A percentile compares a stretch with the other conserved stretches of the same genome.
Evolutionary conservation across 768 basidiomycete genomes (phyloP).

Genomic region (Amanita rubescens): DNA sequence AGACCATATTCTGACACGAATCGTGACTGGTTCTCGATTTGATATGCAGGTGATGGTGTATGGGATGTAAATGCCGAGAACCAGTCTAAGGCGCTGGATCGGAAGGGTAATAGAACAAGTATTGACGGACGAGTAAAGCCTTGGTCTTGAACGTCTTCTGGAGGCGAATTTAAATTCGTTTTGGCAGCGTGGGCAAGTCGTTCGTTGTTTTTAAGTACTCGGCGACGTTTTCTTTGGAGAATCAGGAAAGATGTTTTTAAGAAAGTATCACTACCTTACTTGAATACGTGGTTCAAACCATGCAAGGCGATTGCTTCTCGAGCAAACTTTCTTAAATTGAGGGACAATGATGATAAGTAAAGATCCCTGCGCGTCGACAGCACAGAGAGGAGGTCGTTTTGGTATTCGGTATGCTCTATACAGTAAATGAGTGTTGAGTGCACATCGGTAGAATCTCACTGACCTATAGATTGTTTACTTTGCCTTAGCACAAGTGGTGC

Average conservation of each 20-base stretch:
- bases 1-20: conserved; percentile 80
- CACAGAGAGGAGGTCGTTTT: conserved; percentile 60
- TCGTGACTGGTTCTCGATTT: conserved; percentile 83
- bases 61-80: conserved; percentile 71
- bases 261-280: conserved; percentile 42
- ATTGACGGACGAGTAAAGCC: conserved; percentile 96
- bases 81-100: conserved; percentile 82
- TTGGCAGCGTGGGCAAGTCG: conserved; percentile 71
- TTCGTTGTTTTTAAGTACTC: conserved; percentile 90
- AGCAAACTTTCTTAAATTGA: conserved; percentile 53
- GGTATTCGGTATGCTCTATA: conserved; percentile 41
- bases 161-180: conserved; percentile 41
- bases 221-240: conserved; percentile 73
- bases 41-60: conserved; percentile 61
- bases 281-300: conserved; percentile 82
- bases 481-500: conserved; percentile 48
- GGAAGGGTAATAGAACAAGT: conserved; percentile 89
- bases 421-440: neutral
- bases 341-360: conserved; percentile 58
- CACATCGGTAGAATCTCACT: neutral
- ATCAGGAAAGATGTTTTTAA: neutral
- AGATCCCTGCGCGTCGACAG: conserved; percentile 70
- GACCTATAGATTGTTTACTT: conserved; percentile 23
- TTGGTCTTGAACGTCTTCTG: conserved; percentile 86
- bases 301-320: conserved; percentile 74